phyloP scores from a whole-genome alignment of 768 basidiomycete genomes.

The Mycena galopus region DNA sequence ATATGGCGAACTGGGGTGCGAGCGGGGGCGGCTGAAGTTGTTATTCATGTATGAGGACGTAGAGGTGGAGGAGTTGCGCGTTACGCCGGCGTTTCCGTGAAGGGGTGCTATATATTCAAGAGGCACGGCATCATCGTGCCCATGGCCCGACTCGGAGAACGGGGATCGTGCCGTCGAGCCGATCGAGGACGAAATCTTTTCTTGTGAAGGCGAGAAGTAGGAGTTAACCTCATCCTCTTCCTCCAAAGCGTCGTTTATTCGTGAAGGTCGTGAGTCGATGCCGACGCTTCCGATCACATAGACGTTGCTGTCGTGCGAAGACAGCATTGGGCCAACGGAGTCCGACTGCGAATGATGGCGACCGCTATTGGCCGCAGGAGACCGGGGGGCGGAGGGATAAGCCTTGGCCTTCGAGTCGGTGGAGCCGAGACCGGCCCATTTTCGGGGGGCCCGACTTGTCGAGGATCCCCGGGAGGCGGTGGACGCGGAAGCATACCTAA shows the following conservation, averaged over 20 bases:
- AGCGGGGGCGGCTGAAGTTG: constrained; percentile 40
- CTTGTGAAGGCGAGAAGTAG: constrained; percentile 36
- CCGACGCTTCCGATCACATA: constrained; percentile 37
- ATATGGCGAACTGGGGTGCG: constrained; percentile 36
- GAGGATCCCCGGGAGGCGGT: constrained; percentile 34
- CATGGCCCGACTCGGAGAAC: constrained; percentile 36
- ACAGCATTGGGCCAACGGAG: constrained; percentile 32
- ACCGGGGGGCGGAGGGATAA: constrained; percentile 15
- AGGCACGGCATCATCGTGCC: constrained; percentile 27
- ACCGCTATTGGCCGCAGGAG: neutral
- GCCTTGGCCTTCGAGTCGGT: constrained; percentile 45
- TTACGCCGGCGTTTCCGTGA: constrained; percentile 14
- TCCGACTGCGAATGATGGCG: constrained; percentile 34
- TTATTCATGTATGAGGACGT: constrained; percentile 34
- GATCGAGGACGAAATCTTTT: constrained; percentile 27
- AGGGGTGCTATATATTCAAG: constrained; percentile 33
- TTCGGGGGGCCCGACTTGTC: constrained; percentile 33
- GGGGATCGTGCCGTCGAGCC: constrained; percentile 27
- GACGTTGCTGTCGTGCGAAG: constrained; percentile 30
- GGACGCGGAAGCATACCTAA: constrained; percentile 49
- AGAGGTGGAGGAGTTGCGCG: constrained; percentile 36
- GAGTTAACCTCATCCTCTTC: constrained; percentile 28
- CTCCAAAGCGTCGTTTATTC: constrained; percentile 18
- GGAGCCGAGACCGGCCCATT: constrained; percentile 50
- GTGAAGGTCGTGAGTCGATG: constrained; percentile 34